Base-by-base conservation (phyloP, 352 stramenopile species). In the Albugo candida region DNA sequence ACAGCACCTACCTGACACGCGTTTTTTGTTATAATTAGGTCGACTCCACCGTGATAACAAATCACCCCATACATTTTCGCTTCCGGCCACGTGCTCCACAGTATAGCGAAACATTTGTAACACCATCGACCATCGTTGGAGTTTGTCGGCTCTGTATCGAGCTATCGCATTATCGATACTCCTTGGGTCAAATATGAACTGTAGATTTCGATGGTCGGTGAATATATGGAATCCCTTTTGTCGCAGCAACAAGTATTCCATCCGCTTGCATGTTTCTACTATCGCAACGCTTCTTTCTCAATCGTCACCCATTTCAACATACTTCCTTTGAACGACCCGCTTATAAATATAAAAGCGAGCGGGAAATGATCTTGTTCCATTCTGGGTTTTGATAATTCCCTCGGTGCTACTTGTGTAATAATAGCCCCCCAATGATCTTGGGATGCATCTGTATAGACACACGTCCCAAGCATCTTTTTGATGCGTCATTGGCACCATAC, bases 1-100 rank as follows among this genome's bases (percentile, higher is more conserved):
- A 31, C 24, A 31, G 24, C 24, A 43, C 8, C 8, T 19, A 3
- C 20, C 38, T 43, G 17, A 10, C 3, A 24, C 17, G 3, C 17
- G 17, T 8, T 43, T 8, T 8, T 8, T 8, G 38, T 43, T 8
- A 24, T 43, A 8, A 10, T 8, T 24, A 10, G 8, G 17, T 10
- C 17, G 39, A 17, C 54, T 56, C 54, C 56, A 63, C 3, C 60
- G 16, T 0, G 47, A 53, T 6, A 68, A 42, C n/a, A 68, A 44
- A 39, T 68, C 57, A 0, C 48, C 49, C 60, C 60, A 65, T 8
- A 58, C 51, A n/a, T 67, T 64, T 4, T 49, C 49, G 0, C 58
- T 49, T 1, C 56, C 56, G 1, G 50, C 1, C 14, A 61, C 39
- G 44, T n/a, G n/a, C n/a, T n/a, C n/a, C n/a, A n/a, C n/a, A n/a